phyloP scores from a whole-genome alignment of 257 asterid species.

The Echium plantagineum region DNA sequence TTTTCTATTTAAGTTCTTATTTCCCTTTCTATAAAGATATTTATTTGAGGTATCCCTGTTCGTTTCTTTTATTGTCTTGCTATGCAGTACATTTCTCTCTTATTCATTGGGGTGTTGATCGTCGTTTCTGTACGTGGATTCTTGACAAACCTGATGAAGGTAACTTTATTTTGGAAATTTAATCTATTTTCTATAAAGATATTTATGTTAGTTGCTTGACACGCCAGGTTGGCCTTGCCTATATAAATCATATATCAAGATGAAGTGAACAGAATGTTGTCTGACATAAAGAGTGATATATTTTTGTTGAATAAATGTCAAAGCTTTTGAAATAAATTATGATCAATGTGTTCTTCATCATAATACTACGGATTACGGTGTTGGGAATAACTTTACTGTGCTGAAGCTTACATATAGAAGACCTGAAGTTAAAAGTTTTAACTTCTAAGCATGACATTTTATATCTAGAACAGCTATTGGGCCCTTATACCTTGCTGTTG shows the following conservation, averaged over 20 bases:
- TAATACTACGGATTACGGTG: neutral
- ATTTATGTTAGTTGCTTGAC: neutral
- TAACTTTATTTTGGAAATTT: conserved; percentile 11
- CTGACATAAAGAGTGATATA: neutral
- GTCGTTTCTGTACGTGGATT: conserved; percentile 89
- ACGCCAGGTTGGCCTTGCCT: neutral
- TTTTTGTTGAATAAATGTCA: too few relatives aligned
- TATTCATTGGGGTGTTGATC: conserved; percentile 89
- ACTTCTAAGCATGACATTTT: neutral
- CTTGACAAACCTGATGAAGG: conserved; percentile 87
- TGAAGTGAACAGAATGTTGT: neutral
- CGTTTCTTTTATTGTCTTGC: conserved; percentile 3
- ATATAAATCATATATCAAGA: neutral
- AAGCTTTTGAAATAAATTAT: too few relatives aligned
- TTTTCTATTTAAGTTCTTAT: neutral
- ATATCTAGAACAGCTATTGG: neutral
- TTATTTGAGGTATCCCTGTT: neutral
- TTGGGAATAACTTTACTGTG: too few relatives aligned
- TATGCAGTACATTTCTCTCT: conserved; percentile 78
- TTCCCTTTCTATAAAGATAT: neutral
- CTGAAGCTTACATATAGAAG: too few relatives aligned
- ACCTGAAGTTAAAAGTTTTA: neutral
- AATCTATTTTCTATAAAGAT: neutral
- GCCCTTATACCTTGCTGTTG: neutral
- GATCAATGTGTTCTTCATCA: neutral